Conservation (phyloP, 495 filamentous ascomycete genomes). For the Pyrenopolyporus hunteri region DNA sequence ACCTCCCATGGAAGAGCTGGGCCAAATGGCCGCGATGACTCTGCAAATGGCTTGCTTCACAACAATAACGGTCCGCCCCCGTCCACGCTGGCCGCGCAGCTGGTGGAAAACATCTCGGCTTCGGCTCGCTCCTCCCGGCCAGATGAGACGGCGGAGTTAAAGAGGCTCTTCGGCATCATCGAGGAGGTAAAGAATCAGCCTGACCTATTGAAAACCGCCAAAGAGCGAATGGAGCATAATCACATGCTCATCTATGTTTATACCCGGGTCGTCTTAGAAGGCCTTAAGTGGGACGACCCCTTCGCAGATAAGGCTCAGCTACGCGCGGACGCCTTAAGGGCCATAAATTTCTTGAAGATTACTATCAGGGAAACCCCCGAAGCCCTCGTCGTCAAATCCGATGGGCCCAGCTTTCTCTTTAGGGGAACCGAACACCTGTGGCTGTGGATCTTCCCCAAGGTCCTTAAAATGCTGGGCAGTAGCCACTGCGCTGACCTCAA, state of each 20-base stretch:
- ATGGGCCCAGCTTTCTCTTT: conserved; percentile 46
- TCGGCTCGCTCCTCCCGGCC: conserved; percentile 46
- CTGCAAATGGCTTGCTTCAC: conserved; percentile 26
- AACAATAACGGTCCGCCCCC: conserved; percentile 55
- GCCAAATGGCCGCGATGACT: conserved; percentile 27
- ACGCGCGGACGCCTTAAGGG: conserved; percentile 70
- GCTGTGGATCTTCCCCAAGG: conserved; percentile 75
- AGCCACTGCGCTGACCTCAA: conserved; percentile 48
- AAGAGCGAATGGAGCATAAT: conserved; percentile 74
- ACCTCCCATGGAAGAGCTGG: conserved; percentile 41
- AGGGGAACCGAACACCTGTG: conserved; percentile 69
- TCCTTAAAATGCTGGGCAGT: conserved; percentile 63
- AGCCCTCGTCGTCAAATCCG: conserved; percentile 62
- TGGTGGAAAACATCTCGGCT: conserved; percentile 62
- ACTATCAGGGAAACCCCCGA: conserved; percentile 76
- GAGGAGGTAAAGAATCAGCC: conserved; percentile 52
- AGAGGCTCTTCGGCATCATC: conserved; percentile 47
- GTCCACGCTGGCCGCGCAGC: conserved; percentile 72
- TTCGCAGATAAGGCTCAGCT: conserved; percentile 60
- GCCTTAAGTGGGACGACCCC: conserved; percentile 63
- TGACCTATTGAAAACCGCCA: conserved; percentile 50
- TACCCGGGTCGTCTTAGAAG: conserved; percentile 77
- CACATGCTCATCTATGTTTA: conserved; percentile 85
- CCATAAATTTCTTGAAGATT: conserved; percentile 65
- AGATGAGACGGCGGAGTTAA: conserved; percentile 52